Evolutionary conservation across 192 early-diverging fungal genomes (phyloP).

Genomic region (Backusella westeae): DNA sequence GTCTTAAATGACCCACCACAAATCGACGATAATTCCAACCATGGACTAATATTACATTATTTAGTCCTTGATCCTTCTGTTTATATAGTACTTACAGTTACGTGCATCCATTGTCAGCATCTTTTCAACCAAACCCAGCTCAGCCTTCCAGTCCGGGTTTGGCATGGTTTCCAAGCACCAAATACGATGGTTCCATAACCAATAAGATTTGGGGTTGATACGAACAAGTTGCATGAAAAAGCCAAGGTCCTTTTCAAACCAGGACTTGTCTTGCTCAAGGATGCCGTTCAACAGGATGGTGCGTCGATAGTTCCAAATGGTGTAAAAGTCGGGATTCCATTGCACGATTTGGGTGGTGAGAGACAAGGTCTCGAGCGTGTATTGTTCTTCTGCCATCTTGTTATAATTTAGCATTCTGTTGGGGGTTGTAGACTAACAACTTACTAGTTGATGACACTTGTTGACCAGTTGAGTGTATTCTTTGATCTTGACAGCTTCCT

Average conservation of each 20-base stretch:
- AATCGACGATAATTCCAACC: slow-evolving; percentile 98
- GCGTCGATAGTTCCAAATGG: slow-evolving; percentile 93
- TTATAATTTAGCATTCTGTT: too few species aligned
- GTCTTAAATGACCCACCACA: slow-evolving; percentile 56
- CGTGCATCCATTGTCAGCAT: slow-evolving; percentile 87
- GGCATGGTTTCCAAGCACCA: slow-evolving; percentile 85
- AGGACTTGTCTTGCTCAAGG: slow-evolving; percentile 12
- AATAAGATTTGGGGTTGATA: slow-evolving; percentile 93
- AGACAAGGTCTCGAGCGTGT: slow-evolving; percentile 52
- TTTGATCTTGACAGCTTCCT: slow-evolving; percentile 42
- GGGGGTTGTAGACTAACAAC: background rate
- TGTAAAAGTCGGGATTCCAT: slow-evolving; percentile 90
- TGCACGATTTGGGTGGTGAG: slow-evolving; percentile 71
- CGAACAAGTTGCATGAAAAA: slow-evolving; percentile 72
- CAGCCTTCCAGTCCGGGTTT: slow-evolving; percentile 72
- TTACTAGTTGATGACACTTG: slow-evolving; percentile 32
- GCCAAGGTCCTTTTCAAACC: slow-evolving; percentile 65
- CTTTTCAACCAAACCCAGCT: slow-evolving; percentile 72
- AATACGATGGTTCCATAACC: slow-evolving; percentile 95
- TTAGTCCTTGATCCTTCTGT: background rate
- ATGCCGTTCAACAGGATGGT: slow-evolving; percentile 58
- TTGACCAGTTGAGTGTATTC: slow-evolving; percentile 39
- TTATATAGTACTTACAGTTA: slow-evolving; percentile 69
- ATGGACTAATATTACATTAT: slow-evolving; percentile 59
- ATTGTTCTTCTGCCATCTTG: slow-evolving; percentile 33